Evolutionary conservation across 306 rosid species (phyloP).

Genomic region (Vigna unguiculata): DNA sequence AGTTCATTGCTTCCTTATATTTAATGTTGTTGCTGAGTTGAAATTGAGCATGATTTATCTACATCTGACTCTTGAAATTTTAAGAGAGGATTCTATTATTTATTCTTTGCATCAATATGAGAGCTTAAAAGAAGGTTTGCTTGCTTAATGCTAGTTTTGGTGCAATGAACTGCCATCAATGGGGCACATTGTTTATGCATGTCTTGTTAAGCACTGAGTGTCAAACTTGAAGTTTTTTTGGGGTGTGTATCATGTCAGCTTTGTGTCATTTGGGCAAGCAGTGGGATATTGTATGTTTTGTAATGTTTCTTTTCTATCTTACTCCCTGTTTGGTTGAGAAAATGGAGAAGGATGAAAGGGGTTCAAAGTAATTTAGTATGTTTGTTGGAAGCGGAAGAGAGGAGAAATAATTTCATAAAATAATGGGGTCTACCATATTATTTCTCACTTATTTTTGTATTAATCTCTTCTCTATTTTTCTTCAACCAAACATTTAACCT

Average conservation of each 20-base stretch:
- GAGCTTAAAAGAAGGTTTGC: conserved; percentile 1
- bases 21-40: conserved; percentile 18
- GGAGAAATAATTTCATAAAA: no score
- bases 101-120: conserved; percentile 2
- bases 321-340: no score
- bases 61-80: conserved; percentile 5
- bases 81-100: neutral
- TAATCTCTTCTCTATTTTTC: no score
- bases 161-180: neutral
- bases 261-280: neutral
- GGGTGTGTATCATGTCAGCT: conserved; percentile 1
- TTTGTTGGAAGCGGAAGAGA: no score
- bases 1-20: neutral
- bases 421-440: no score
- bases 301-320: conserved; percentile 17
- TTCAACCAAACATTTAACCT: no score
- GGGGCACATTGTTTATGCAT: neutral
- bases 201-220: neutral
- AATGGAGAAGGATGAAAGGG: no score
- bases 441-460: no score
- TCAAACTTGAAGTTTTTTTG: no score
- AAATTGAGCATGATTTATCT: conserved; percentile 40
- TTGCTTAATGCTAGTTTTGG: neutral
- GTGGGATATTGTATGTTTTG: neutral
- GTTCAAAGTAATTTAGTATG: no score